Evolutionary conservation across 1,284 basidiomycete genomes (phyloP), one percentile per base, ranked within the genome.

Genomic region (Schizophyllum commune): DNA sequence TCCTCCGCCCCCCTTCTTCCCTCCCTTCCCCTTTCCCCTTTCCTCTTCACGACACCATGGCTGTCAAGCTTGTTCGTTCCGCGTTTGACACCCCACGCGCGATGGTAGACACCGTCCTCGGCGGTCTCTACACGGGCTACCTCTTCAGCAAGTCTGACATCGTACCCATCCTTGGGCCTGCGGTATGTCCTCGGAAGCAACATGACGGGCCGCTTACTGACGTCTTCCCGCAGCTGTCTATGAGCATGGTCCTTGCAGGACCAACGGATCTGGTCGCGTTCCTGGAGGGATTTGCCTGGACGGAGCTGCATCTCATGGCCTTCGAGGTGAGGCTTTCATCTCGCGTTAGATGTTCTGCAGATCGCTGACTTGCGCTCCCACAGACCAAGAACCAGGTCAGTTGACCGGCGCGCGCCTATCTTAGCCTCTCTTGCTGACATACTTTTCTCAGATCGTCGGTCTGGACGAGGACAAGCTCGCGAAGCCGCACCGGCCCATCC

Each of bases 401-500:
- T 27, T 27, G 27, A 32, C 11, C 4, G 20, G n/a, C 11, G 19
- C 11, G 19, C 9, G 9, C 33, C 32, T 8, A n/a, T 1, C 34
- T 57, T 1, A 22, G 20, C 52, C 17, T 58, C 32, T 19, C 4
- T 21, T 54, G 53, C 52, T n/a, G 32, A 55, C 19, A 13, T 55
- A 13, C 17, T 20, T 4, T 47, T 27, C 27, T 3, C 27, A 68
- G 66, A 64, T 67, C 2, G 47, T 55, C 27, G 66, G 67, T 11
- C 51, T 68, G 8, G 69, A 71, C 21, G 76, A 78, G 58, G 77
- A 78, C 61, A 53, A 20, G 13, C 55, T 68, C 20, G 74, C 76
- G 62, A 74, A 77, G 60, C 68, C 71, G 2, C 67, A 72, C 61
- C 67, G 76, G 5, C 77, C 77, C 1, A 64, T 77, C 8, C 73